Evolutionary conservation across 2,329 filamentous ascomycete genomes (phyloP).

Genomic region (Penicillium sp.): DNA sequence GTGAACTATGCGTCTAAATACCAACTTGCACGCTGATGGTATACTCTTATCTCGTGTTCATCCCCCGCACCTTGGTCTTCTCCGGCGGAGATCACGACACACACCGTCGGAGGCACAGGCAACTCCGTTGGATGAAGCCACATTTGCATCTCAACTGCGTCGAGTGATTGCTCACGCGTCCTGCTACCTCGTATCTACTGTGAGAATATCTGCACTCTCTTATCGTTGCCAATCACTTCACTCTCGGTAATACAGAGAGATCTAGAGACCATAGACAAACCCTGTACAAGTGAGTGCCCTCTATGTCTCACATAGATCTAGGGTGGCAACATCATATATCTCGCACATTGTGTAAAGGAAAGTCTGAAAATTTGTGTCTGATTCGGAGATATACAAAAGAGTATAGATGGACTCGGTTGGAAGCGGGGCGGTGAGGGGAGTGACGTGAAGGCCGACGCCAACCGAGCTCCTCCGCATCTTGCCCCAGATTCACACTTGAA

Average conservation of each 20-base stretch:
- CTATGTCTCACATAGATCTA: neutral
- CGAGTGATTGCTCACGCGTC: neutral
- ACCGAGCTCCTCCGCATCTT: constrained; percentile 25
- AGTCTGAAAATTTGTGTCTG: no score
- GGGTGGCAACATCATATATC: neutral
- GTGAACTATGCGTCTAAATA: neutral
- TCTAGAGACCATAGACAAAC: neutral
- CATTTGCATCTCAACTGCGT: neutral
- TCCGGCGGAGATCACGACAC: neutral
- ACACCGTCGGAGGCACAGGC: constrained; percentile 6
- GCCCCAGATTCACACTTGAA: neutral
- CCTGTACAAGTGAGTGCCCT: no score
- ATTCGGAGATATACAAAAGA: neutral
- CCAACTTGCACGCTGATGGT: no score
- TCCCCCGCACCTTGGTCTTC: neutral
- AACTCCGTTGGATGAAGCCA: neutral
- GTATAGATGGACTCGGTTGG: constrained; percentile 7
- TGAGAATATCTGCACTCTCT: neutral
- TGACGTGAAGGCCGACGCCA: constrained; percentile 25
- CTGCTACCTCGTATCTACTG: neutral
- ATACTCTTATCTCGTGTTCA: neutral
- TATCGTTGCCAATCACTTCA: neutral
- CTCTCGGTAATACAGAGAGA: neutral
- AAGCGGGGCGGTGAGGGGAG: constrained; percentile 3
- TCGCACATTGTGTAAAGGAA: neutral